These are phyloP conservation scores for Poa annua DNA, from an alignment of 176 grass and related monocot species.

Conservation along the genomic window DNA sequence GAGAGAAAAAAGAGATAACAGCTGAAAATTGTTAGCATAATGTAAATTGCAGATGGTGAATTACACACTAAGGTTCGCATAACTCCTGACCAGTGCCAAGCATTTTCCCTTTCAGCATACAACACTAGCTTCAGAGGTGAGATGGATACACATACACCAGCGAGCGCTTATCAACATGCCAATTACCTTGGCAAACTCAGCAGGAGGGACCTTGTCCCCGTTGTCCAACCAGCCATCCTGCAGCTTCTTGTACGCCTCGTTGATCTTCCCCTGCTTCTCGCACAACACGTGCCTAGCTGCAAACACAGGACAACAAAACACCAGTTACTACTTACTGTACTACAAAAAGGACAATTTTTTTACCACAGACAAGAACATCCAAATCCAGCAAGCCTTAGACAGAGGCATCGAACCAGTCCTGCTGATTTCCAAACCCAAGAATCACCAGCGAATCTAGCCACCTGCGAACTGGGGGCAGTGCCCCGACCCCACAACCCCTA, in stretches of 20 bases:
- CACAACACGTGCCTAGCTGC: conserved; percentile 86
- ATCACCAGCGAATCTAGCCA: neutral
- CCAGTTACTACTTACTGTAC: neutral
- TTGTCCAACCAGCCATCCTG: conserved; percentile 93
- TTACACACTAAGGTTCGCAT: neutral
- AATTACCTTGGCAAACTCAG: conserved; percentile 91
- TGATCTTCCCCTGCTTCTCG: conserved; percentile 98
- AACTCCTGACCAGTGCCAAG: neutral
- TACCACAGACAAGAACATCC: neutral
- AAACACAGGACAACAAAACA: conserved; percentile 28
- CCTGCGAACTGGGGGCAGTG: neutral
- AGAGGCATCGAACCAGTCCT: neutral
- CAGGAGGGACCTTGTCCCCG: conserved; percentile 90
- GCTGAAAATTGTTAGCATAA: neutral
- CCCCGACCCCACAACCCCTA: neutral
- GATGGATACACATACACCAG: neutral
- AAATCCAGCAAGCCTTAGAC: neutral
- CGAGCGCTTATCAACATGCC: neutral
- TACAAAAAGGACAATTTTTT: neutral
- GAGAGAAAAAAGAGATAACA: neutral
- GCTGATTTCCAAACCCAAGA: neutral
- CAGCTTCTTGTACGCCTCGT: conserved; percentile 96
- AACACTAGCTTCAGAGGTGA: neutral
- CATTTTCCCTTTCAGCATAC: neutral
- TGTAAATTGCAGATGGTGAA: neutral